A percentile compares a stretch with the other conserved stretches of the same genome.
Evolutionary conservation across 2,329 filamentous ascomycete genomes (phyloP).

Genomic region (Ceratocystis harringtonii): DNA sequence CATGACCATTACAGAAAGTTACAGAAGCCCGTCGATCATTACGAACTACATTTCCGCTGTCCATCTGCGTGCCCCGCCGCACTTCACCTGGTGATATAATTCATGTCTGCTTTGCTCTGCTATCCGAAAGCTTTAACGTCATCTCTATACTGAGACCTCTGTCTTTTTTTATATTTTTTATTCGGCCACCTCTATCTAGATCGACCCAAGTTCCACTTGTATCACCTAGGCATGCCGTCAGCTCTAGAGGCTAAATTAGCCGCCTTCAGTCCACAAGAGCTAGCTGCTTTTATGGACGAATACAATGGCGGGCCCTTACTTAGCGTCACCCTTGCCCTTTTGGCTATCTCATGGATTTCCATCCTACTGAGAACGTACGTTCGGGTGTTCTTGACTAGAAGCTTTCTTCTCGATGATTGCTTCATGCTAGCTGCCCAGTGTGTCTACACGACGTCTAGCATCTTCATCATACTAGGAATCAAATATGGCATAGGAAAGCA

Average conservation of each 20-base stretch:
- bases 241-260: not conserved
- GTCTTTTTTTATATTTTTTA: not conserved
- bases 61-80: not conserved
- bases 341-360: conserved; percentile 30
- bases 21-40: not conserved
- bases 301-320: conserved; percentile 29
- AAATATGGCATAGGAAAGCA: conserved; percentile 32
- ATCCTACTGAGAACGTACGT: conserved; percentile 32
- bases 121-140: not conserved
- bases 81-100: not conserved
- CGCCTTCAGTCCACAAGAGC: not conserved
- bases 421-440: conserved; percentile 34
- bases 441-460: conserved; percentile 34
- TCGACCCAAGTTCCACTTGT: not conserved
- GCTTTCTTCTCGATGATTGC: conserved; percentile 38
- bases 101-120: not conserved
- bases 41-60: not conserved
- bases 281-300: conserved; percentile 24
- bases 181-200: not conserved
- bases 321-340: conserved; percentile 25
- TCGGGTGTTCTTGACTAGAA: conserved; percentile 29
- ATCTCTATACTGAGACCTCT: not conserved
- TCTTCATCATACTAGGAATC: conserved; percentile 32
- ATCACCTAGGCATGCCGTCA: not conserved
- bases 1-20: not conserved